Evolutionary conservation across 2,329 filamentous ascomycete genomes (phyloP).

Genomic region (Nemania diffusa): DNA sequence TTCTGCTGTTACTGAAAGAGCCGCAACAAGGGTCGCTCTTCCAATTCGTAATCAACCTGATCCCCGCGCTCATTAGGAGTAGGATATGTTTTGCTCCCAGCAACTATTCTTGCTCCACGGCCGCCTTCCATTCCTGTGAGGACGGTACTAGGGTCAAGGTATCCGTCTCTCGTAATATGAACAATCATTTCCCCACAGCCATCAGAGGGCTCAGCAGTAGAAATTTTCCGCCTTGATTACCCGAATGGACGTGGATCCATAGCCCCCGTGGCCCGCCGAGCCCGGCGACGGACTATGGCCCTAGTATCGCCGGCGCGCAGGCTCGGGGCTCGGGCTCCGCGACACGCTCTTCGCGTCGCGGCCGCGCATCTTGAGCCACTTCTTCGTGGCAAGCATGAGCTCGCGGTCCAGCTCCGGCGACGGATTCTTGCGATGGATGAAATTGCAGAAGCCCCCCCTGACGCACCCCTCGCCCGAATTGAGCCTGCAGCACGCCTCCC

Average conservation of each 20-base stretch:
- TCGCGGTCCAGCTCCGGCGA: slow-evolving; percentile 88
- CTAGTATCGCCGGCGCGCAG: slow-evolving; percentile 72
- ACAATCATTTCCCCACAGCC: not conserved
- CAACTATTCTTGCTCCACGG: not conserved
- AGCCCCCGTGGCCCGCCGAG: no score
- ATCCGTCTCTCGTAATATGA: not conserved
- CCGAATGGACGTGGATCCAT: no score
- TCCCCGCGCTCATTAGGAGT: not conserved
- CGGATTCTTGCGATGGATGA: slow-evolving; percentile 98
- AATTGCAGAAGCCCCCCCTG: slow-evolving; percentile 97
- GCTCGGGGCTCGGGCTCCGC: slow-evolving; percentile 87
- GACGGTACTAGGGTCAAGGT: not conserved
- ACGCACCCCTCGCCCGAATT: slow-evolving; percentile 97
- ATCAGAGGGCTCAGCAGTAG: no score
- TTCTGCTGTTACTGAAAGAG: not conserved
- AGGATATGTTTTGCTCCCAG: not conserved
- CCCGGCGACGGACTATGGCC: not conserved
- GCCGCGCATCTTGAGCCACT: slow-evolving; percentile 89
- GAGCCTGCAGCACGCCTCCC: slow-evolving; percentile 94
- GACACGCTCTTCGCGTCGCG: slow-evolving; percentile 84
- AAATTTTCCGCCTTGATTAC: no score
- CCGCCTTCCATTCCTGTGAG: not conserved
- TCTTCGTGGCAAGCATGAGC: slow-evolving; percentile 88
- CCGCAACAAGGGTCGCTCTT: not conserved
- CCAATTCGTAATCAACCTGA: not conserved